Conservation (phyloP, 345 rosid genomes). For the Eucalyptus guilfoylei region DNA sequence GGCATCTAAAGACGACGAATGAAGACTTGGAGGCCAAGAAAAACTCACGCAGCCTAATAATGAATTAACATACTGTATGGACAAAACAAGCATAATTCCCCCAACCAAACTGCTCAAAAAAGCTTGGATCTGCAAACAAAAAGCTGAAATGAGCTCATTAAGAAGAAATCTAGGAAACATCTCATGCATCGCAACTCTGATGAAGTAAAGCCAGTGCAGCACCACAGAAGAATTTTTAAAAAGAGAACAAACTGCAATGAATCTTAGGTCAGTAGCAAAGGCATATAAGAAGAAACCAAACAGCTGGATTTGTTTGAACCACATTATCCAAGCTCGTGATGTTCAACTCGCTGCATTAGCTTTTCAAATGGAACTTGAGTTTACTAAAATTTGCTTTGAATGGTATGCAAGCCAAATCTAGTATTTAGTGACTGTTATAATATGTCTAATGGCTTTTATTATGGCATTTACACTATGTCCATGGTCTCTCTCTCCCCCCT, state of each 20-base stretch:
- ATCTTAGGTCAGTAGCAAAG: not conserved
- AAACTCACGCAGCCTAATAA: conserved; percentile 46
- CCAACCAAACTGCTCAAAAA: conserved; percentile 50
- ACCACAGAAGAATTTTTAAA: not conserved
- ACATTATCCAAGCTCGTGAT: not conserved
- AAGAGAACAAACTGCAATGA: not conserved
- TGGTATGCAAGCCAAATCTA: not conserved
- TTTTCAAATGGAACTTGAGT: not conserved
- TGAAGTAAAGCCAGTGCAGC: not conserved
- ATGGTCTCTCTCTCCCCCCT: not conserved
- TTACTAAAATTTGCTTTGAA: not conserved
- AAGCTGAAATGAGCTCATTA: not conserved
- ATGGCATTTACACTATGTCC: too few species aligned
- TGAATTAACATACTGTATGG: conserved; percentile 54
- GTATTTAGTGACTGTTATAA: not conserved
- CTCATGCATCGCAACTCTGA: not conserved
- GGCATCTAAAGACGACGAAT: conserved; percentile 27
- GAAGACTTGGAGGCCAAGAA: conserved; percentile 46
- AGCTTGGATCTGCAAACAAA: conserved; percentile 41
- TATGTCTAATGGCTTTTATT: not conserved
- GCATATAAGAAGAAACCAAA: not conserved
- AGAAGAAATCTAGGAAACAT: too few species aligned
- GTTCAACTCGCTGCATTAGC: not conserved
- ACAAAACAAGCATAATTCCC: conserved; percentile 44
- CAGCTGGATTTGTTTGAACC: not conserved